These are phyloP conservation scores for Sporodiniella umbellata DNA, from an alignment of 371 early-diverging fungal genomes.

Conservation along the genomic window DNA sequence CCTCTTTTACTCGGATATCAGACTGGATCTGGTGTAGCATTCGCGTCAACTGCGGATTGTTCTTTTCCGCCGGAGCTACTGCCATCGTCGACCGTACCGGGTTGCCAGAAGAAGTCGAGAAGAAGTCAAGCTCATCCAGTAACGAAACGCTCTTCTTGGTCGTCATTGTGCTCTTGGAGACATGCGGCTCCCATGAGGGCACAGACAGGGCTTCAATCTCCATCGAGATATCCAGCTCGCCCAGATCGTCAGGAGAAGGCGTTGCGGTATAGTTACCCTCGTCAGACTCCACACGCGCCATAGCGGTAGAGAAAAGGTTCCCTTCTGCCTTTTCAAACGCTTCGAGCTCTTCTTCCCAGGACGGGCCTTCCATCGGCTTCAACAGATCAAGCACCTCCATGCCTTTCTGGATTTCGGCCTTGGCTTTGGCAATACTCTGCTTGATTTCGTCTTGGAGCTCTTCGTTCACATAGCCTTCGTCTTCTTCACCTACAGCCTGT, in stretches of 20 bases:
- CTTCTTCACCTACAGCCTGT: slow-evolving; percentile 21
- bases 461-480: slow-evolving; percentile 35
- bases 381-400: slow-evolving; percentile 52
- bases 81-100: no score
- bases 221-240: slow-evolving; percentile 25
- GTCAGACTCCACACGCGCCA: slow-evolving; percentile 27
- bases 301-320: slow-evolving; percentile 20
- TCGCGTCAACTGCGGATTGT: slow-evolving; percentile 41
- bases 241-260: slow-evolving; percentile 29
- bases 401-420: slow-evolving; percentile 58
- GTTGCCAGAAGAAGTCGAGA: background rate
- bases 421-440: slow-evolving; percentile 59
- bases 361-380: slow-evolving; percentile 38
- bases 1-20: slow-evolving; percentile 68
- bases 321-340: slow-evolving; percentile 38
- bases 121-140: slow-evolving; percentile 7
- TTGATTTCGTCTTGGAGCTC: slow-evolving; percentile 42
- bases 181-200: slow-evolving; percentile 36
- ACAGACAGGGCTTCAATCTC: slow-evolving; percentile 39
- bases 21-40: slow-evolving; percentile 68
- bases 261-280: slow-evolving; percentile 41
- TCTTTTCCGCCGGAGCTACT: no score
- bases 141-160: background rate
- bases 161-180: slow-evolving; percentile 4
- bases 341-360: slow-evolving; percentile 42